phyloP scores from a whole-genome alignment of 1,139 yeast species.

The Zygoascus meyerae region DNA sequence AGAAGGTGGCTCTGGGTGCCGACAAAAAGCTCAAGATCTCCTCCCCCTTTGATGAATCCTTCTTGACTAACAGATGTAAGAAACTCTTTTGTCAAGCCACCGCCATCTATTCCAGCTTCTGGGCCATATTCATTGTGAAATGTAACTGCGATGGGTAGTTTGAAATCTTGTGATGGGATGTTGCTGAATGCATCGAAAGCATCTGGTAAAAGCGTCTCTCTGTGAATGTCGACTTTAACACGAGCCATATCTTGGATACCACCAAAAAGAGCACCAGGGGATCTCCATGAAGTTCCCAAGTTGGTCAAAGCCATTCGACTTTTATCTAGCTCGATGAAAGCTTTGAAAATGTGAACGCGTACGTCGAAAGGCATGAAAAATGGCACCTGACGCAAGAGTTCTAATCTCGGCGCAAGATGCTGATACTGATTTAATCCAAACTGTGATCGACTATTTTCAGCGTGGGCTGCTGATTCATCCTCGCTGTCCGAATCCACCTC shows the following conservation, averaged over 20 bases:
- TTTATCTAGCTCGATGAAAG: constrained; percentile 19
- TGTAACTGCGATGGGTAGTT: constrained; percentile 53
- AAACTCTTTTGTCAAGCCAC: constrained; percentile 91
- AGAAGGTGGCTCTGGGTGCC: constrained; percentile 54
- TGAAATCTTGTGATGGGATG: constrained; percentile 46
- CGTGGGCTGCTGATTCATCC: constrained; percentile 10
- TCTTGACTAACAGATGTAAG: constrained; percentile 66
- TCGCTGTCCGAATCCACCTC: constrained; percentile 16
- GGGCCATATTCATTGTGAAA: constrained; percentile 69
- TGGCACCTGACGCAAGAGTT: constrained; percentile 61
- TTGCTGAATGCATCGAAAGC: constrained; percentile 56
- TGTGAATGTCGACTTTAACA: constrained; percentile 52
- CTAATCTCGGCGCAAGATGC: constrained; percentile 31
- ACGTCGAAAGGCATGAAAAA: constrained; percentile 71
- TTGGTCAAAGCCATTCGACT: constrained; percentile 20
- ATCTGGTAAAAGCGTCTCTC: constrained; percentile 68
- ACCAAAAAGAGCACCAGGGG: constrained; percentile 12
- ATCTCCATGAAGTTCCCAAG: constrained; percentile 11
- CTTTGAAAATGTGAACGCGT: constrained; percentile 59
- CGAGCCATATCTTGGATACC: constrained; percentile 19
- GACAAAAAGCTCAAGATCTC: constrained; percentile 38
- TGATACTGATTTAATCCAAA: constrained; percentile 6
- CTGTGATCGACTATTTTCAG: constrained; percentile 9
- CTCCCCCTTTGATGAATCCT: constrained; percentile 44
- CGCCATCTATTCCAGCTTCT: constrained; percentile 94